Conservation (phyloP, 352 stramenopile species). For the Globisporangium okanoganense region DNA sequence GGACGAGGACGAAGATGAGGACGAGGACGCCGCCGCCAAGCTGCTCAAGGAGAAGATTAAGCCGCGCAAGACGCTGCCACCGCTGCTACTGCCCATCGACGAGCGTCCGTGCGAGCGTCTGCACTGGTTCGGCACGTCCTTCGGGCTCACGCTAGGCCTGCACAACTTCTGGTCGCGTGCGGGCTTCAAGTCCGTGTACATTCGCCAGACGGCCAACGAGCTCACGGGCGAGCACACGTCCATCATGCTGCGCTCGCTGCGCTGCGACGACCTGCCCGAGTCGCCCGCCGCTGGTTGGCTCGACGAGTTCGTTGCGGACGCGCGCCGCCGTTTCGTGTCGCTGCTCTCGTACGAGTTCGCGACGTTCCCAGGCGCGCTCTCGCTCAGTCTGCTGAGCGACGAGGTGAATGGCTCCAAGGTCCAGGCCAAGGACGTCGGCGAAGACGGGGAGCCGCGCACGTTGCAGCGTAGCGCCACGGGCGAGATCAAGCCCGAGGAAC, state of each 20-base stretch:
- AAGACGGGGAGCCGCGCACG: constrained; percentile 19
- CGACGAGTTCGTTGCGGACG: constrained; percentile 93
- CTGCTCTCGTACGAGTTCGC: constrained; percentile 94
- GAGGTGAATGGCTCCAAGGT: constrained; percentile 4
- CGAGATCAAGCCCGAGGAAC: constrained; percentile 82
- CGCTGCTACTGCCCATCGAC: constrained; percentile 94
- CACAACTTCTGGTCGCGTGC: constrained; percentile 97
- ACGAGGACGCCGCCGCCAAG: constrained; percentile 45
- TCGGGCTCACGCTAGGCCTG: constrained; percentile 95
- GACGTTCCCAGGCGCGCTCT: constrained; percentile 87
- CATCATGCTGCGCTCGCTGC: constrained; percentile 87
- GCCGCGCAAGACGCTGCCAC: constrained; percentile 95
- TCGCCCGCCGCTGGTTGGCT: constrained; percentile 90
- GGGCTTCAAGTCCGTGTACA: constrained; percentile 96
- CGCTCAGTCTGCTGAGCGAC: constrained; percentile 89
- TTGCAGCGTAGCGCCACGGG: constrained; percentile 62
- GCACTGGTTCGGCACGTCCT: constrained; percentile 98
- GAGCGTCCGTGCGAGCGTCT: constrained; percentile 93
- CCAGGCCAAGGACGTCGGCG: constrained; percentile 22
- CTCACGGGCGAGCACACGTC: constrained; percentile 98
- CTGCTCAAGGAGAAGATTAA: constrained; percentile 90
- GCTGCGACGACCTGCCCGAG: constrained; percentile 73
- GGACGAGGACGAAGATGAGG: constrained; percentile 40
- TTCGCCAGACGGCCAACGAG: constrained; percentile 99
- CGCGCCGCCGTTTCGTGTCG: constrained; percentile 91